Evolutionary conservation across 2,329 filamentous ascomycete genomes (phyloP).

Genomic region (Trichoderma sp.): DNA sequence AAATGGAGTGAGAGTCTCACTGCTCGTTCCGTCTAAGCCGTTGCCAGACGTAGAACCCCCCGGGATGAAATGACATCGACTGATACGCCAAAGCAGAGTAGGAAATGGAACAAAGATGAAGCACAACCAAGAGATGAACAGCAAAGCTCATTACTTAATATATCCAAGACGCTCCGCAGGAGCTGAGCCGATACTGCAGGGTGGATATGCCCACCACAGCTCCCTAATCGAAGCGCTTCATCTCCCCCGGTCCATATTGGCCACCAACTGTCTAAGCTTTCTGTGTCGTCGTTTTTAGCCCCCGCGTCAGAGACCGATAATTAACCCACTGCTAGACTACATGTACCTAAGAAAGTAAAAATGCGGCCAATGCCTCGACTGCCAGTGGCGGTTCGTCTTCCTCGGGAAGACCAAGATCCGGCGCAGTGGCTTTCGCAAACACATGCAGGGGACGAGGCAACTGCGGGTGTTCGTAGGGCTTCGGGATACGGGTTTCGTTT

Average conservation of each 20-base stretch:
- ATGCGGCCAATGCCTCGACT: neutral
- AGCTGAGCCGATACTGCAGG: neutral
- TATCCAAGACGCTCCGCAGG: neutral
- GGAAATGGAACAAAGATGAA: neutral
- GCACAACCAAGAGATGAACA: neutral
- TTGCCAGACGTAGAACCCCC: neutral
- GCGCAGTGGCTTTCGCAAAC: neutral
- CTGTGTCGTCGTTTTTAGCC: neutral
- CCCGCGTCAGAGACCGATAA: neutral
- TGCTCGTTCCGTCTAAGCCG: neutral
- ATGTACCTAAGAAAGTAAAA: neutral
- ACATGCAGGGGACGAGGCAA: neutral
- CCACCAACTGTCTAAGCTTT: neutral
- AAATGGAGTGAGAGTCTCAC: neutral
- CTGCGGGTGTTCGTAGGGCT: neutral
- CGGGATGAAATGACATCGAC: neutral
- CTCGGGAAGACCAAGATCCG: conserved; percentile 2
- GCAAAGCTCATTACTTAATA: neutral
- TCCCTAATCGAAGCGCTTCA: neutral
- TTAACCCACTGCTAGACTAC: neutral
- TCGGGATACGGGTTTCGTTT: neutral
- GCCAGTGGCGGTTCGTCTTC: neutral
- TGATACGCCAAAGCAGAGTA: neutral
- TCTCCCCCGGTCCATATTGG: neutral
- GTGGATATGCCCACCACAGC: neutral